A percentile compares a stretch with the other conserved stretches of the same genome.
Evolutionary conservation across 2,329 filamentous ascomycete species (phyloP).

Genomic region (Stemphylium lycopersici): DNA sequence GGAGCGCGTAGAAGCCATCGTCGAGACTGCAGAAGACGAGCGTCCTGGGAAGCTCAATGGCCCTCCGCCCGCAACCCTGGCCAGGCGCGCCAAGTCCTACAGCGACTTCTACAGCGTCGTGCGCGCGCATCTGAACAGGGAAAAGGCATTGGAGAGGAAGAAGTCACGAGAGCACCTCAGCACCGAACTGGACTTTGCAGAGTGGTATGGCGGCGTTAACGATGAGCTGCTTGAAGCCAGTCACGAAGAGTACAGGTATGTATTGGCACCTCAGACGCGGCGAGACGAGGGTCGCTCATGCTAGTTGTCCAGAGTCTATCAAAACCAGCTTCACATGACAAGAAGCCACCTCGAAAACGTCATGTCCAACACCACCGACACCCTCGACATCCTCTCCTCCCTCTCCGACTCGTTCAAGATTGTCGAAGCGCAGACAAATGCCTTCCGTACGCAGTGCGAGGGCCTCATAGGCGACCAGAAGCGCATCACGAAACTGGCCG

Average conservation of each 20-base stretch:
- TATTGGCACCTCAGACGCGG: background rate
- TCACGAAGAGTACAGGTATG: constrained; percentile 77
- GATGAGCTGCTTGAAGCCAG: constrained; percentile 77
- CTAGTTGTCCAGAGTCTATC: constrained; percentile 63
- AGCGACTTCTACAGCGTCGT: constrained; percentile 75
- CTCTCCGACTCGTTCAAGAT: constrained; percentile 85
- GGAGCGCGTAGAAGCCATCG: constrained; percentile 62
- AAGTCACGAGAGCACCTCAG: constrained; percentile 53
- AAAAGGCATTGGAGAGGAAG: constrained; percentile 49
- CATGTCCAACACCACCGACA: constrained; percentile 75
- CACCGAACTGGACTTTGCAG: constrained; percentile 65
- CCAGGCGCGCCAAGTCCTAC: constrained; percentile 75
- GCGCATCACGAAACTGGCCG: constrained; percentile 76
- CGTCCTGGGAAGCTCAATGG: constrained; percentile 58
- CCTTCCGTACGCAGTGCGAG: constrained; percentile 91
- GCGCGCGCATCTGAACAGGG: constrained; percentile 62
- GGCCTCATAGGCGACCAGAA: constrained; percentile 82
- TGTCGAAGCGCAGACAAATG: constrained; percentile 89
- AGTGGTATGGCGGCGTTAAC: constrained; percentile 66
- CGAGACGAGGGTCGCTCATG: background rate
- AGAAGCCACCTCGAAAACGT: constrained; percentile 82
- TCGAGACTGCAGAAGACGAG: constrained; percentile 67
- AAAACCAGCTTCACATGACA: constrained; percentile 79
- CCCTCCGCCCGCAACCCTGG: constrained; percentile 70
- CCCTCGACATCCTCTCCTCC: constrained; percentile 75